Conservation (phyloP, 2,329 filamentous ascomycete genomes). For the Aureobasidium sp. region DNA sequence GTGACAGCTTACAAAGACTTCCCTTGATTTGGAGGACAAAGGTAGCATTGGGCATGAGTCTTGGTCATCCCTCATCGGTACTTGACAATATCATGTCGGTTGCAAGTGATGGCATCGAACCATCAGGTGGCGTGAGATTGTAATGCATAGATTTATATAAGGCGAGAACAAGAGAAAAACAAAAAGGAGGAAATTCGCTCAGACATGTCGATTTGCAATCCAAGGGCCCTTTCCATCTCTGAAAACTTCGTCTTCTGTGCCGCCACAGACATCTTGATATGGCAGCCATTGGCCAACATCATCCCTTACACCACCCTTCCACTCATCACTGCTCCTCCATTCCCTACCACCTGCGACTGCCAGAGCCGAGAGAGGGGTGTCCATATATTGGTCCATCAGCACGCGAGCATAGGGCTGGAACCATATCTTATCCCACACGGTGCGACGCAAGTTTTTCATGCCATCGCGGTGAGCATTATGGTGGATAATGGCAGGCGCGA, state of each 20-base stretch:
- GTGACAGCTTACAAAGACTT: too few relatives aligned
- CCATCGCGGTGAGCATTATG: slow-evolving; percentile 14
- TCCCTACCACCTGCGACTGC: slow-evolving; percentile 30
- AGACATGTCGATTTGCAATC: background rate
- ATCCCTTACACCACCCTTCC: slow-evolving; percentile 4
- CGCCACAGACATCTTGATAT: slow-evolving; percentile 5
- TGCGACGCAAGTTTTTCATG: background rate
- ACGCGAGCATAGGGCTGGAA: slow-evolving; percentile 15
- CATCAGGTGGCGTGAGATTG: background rate
- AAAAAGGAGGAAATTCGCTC: background rate
- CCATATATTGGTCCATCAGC: slow-evolving; percentile 15
- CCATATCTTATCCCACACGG: slow-evolving; percentile 16
- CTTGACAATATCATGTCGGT: background rate
- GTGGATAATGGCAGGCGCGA: slow-evolving; percentile 15
- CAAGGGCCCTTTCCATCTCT: slow-evolving; percentile 11
- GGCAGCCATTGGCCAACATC: slow-evolving; percentile 25
- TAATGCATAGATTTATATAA: background rate
- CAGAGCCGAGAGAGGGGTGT: slow-evolving; percentile 18
- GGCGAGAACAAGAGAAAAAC: background rate
- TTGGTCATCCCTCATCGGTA: too few relatives aligned
- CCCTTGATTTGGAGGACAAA: too few relatives aligned
- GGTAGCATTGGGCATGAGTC: too few relatives aligned
- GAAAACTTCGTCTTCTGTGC: slow-evolving; percentile 6
- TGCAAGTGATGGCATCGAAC: background rate
- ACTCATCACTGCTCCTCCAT: slow-evolving; percentile 4